Evolutionary conservation across 2,329 filamentous ascomycete genomes (phyloP), one percentile per base, ranked within the genome.

Genomic region (Penicillium glabrum): DNA sequence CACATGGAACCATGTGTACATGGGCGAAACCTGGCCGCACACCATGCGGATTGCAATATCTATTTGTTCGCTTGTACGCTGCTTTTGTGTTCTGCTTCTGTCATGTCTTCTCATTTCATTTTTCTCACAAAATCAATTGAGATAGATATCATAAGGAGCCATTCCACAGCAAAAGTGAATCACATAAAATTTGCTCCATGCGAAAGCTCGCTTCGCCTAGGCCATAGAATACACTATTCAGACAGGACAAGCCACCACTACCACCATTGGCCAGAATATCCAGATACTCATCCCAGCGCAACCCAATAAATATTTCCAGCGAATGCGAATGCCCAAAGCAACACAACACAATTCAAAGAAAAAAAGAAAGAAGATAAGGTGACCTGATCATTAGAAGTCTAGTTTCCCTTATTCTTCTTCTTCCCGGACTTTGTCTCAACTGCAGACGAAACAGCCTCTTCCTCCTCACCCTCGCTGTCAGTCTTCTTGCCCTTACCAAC

Each of bases 401-500:
- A 39, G 7, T 23, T 24, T 29, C 5, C 29, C 29, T 46, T 46
- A 26, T 46, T 46, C 41, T 53, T 53, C 31, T 46, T 53, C 50
- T 53, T 53, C 53, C 51, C 29, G 16, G 53, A 59, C 53, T 60
- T 54, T 7, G 39, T 57, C 46, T 58, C 46, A 10, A 56, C 26
- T 19, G 54, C 61, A 1, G 60, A 58, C 14, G 63, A 26, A 24
- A 51, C 44, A 13, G 54, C 46, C 39, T 52, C 47, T 16, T 31
- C 35, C 4, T 44, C 54, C 16, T 24, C 46, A 43, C 59, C 62
- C 39, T 49, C 53, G 44, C 61, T 59, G 21, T 51, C 54, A 21
- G 80, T 77, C 64, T 87, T 84, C 61, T 63, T 63, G 14, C 49
- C 61, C 8, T 21, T 46, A 19, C 61, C 60, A 44, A 88, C 82